Conservation (phyloP, 768 basidiomycete genomes). For the Dentipellis fragilis region DNA sequence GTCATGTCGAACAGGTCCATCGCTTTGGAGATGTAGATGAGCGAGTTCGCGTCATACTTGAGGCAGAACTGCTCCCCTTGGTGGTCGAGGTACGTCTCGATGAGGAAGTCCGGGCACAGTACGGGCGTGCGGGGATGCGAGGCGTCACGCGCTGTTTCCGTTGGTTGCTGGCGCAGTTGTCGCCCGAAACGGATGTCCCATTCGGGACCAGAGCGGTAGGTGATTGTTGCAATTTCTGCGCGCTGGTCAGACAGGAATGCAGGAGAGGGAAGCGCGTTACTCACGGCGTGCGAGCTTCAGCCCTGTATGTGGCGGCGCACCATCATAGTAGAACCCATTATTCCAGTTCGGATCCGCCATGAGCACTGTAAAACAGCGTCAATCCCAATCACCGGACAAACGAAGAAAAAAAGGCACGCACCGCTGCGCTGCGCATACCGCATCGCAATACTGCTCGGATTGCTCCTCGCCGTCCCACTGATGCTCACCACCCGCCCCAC, state of each 20-base stretch:
- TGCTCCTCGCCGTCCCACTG: slow-evolving; percentile 88
- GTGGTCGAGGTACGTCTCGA: slow-evolving; percentile 98
- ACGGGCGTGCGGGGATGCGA: slow-evolving; percentile 40
- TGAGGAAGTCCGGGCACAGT: slow-evolving; percentile 93
- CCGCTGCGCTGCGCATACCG: slow-evolving; percentile 94
- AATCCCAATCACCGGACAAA: background rate
- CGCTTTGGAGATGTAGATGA: slow-evolving; percentile 97
- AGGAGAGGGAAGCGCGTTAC: slow-evolving; percentile 17
- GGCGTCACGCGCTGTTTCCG: background rate
- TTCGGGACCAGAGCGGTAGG: slow-evolving; percentile 96
- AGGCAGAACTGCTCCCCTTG: slow-evolving; percentile 96
- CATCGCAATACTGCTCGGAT: slow-evolving; percentile 89
- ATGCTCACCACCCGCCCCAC: slow-evolving; percentile 90
- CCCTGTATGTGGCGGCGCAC: slow-evolving; percentile 90
- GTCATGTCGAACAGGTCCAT: slow-evolving; percentile 99
- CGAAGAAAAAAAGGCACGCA: slow-evolving; percentile 27
- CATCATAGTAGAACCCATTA: slow-evolving; percentile 94
- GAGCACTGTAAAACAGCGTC: slow-evolving; percentile 49
- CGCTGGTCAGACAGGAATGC: background rate
- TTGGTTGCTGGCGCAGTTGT: slow-evolving; percentile 39
- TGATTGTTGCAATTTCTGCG: slow-evolving; percentile 96
- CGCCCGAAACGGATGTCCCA: slow-evolving; percentile 99
- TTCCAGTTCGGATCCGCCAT: slow-evolving; percentile 99
- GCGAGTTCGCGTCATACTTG: slow-evolving; percentile 97
- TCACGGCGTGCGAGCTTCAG: slow-evolving; percentile 97